Base-by-base conservation (phyloP, 371 early-diverging fungal species). In the Mortierella polycephala region DNA sequence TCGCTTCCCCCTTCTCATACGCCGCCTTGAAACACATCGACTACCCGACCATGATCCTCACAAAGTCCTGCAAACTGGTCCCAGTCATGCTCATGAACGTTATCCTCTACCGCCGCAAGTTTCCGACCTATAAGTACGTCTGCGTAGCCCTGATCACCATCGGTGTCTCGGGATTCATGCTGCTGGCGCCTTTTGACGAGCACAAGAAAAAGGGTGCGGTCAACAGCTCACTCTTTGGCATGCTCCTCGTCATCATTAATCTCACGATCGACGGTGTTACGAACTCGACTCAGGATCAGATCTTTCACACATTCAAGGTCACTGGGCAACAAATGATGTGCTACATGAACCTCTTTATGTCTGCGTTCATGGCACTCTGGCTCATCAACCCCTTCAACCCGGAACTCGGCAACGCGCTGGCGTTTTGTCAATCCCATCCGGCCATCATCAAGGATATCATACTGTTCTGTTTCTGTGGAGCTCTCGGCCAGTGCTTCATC, bases 241-340 rank as follows among this genome's bases (percentile, higher is more conserved):
- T 98, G 45, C 71, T 91, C 39, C 85, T 99, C 51, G 89, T 99
- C 40, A 68, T 87, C 37, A 89, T 91, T 47, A 98, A 96, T 83
- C 86, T 99, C 55, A 82, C 91, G 4, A 85, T 98, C 53, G 99
- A 99, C 83, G 99, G 99, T 30, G 83, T 95, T 37, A 95, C 95
- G n/a, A 99, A 97, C 86, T 93, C 96, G n/a, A 93, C 95, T 0
- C 99, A 99, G 85, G 99, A 99, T 83, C 92, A 94, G 62, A 91
- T 98, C 45, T 96, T 98, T 82, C 86, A 87, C 46, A 85, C 88
- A 18, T 93, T 88, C 84, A 86, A 88, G 45, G 89, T 90, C 12
- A 87, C 92, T 0, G 96, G 98, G 7, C 91, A 94, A 62, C 94
- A 95, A 51, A 97, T 99, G 98, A 99, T 99, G 99, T 93, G 95